Evolutionary conservation across 2,329 filamentous ascomycete species (phyloP).

Genomic region (Herpotrichia juniperi): DNA sequence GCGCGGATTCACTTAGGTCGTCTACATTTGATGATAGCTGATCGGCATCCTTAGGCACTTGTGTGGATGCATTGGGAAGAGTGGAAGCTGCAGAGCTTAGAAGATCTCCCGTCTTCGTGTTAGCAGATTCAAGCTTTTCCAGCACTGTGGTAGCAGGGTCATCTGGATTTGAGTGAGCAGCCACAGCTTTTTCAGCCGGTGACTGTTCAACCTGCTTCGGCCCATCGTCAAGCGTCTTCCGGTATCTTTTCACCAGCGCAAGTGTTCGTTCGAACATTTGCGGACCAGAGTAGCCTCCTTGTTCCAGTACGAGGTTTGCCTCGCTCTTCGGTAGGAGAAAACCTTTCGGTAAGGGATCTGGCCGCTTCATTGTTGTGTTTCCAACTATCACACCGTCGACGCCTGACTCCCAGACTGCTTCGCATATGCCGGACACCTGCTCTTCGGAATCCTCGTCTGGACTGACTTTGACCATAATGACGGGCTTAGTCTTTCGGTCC

Average conservation of each 20-base stretch:
- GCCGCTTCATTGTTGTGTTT: conserved; percentile 89
- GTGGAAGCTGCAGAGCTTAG: conserved; percentile 5
- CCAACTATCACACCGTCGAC: conserved; percentile 96
- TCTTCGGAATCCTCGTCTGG: conserved; percentile 88
- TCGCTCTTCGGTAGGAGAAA: conserved; percentile 71
- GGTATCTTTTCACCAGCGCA: conserved; percentile 79
- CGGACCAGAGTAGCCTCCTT: conserved; percentile 89
- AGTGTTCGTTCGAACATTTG: conserved; percentile 84
- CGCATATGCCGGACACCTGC: conserved; percentile 86
- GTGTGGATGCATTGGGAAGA: conserved; percentile 19
- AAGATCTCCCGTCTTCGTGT: conserved; percentile 5
- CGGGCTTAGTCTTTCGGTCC: conserved; percentile 73
- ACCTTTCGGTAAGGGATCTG: conserved; percentile 71
- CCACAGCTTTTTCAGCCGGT: conserved; percentile 9
- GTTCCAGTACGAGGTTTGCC: conserved; percentile 71
- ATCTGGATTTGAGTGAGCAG: conserved; percentile 17
- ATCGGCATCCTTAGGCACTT: conserved; percentile 23
- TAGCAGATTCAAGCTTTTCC: conserved; percentile 19
- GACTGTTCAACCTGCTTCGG: conserved; percentile 33
- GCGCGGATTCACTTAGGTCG: conserved; percentile 35
- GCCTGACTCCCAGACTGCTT: conserved; percentile 65
- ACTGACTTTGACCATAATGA: conserved; percentile 97
- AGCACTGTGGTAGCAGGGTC: conserved; percentile 18
- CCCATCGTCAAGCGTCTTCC: conserved; percentile 57
- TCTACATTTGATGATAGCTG: conserved; percentile 32